Base-by-base conservation (phyloP, 1,139 yeast species). In the Suhomyces guaymorum region DNA sequence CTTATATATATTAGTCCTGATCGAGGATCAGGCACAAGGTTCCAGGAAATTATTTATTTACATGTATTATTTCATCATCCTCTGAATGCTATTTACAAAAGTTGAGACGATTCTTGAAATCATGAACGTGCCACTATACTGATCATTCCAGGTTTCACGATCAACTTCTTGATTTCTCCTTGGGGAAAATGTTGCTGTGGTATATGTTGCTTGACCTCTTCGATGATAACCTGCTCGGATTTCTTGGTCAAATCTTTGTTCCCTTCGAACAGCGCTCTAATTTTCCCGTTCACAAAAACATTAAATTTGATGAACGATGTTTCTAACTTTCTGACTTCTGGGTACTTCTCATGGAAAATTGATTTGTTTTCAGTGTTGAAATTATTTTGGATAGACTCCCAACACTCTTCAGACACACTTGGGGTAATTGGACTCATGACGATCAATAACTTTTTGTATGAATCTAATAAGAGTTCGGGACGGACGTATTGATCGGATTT, bases 351-450 rank as follows among this genome's bases (percentile, higher is more conserved):
- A 21, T 57, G 51, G 52, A 84, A 78, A 8, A 87, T 68, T 0
- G 89, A 75, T 6, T 54, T 52, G 6, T 32, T 35, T 12, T 19
- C 27, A 15, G 39, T 32, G 0, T 53, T 52, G 20, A 58, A 51
- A 2, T 58, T 54, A 1, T 41, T 32, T 8, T 61, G 66, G 3
- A 86, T 50, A 2, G 57, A 47, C 42, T 82, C 86, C 82, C 94
- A 83, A 25, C 84, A 73, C 58, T 92, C 97, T 51, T 90, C 97
- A 1, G 90, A 77, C 5, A 80, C 73, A 10, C 82, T 75, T 0
- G 98, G 98, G 0, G 86, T 75, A 1, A 88, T 82, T 1, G 95
- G 95, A 0, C 89, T 66, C 65, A 82, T 75, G 7, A 76, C 53
- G 11, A 75, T 63, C 26, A 86, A 51, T 10, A 90, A 61, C 33